Evolutionary conservation across 2,329 filamentous ascomycete species (phyloP), one percentile per base, ranked within the genome.

Genomic region (Colletotrichum cuscutae): DNA sequence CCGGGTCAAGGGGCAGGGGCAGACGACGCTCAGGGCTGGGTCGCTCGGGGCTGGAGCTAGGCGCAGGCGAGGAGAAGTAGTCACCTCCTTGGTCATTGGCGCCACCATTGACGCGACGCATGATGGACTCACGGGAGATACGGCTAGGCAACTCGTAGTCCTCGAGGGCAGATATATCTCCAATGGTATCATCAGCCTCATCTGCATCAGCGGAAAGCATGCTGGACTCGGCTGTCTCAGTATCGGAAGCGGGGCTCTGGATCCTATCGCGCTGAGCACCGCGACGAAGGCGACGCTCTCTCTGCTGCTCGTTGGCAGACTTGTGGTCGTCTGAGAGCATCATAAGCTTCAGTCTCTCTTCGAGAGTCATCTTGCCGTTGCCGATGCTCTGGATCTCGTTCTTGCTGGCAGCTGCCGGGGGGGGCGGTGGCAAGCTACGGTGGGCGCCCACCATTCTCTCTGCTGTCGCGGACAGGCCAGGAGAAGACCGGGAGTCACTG

Each of bases 111-210:
- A 98, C 92, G 74, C 96, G 95, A 65, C 94, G 92, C 77, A 98
- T 86, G 77, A 98, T 98, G 0, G 95, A 98, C 80, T 98, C 97
- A 49, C 96, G 91, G 9, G 96, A 98, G 79, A 98, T 97, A 67
- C 93, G 93, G 12, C 93, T 88, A 22, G 91, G 94, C 15, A 93
- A 84, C 75, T 93, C 87, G 77, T 92, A 93, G 71, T 92, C 89
- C 73, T 89, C 86, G 69, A 92, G 81, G 12, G 87, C 83, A 65
- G 89, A 88, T 76, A 92, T 81, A 68, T 93, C 90, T 58, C 89
- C 90, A 56, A 91, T 79, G 2, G 87, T 87, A 67, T 91, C 89
- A 24, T 91, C 90, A 54, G 87, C 89, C 76, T 91, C 89, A 13
- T 86, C 84, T 11, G 80, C 80, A 30, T 86, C 83, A 13, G 65